A percentile compares a stretch with the other conserved stretches of the same genome.
These are phyloP conservation scores for Fallopia convolvulus DNA, from an alignment of 148 eudicot species.

Conservation along the genomic window DNA sequence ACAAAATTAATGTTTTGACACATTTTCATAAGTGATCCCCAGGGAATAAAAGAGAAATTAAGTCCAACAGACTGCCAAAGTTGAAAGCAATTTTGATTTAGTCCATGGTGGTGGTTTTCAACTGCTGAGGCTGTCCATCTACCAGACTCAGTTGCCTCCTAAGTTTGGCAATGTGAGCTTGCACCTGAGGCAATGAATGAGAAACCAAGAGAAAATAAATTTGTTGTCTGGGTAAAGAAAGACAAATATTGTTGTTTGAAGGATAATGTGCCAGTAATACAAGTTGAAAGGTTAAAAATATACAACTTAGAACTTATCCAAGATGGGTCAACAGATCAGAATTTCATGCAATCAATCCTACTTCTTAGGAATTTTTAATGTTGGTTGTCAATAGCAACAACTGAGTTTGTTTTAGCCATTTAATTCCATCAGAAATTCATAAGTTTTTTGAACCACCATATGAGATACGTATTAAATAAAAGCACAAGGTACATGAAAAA, in stretches of 20 bases:
- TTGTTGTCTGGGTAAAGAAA: background rate
- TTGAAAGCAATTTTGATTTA: slow-evolving; percentile 3
- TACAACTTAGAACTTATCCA: background rate
- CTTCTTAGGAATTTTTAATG: background rate
- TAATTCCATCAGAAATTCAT: background rate
- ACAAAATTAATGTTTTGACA: background rate
- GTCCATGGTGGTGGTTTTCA: slow-evolving; percentile 39
- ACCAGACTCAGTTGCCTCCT: slow-evolving; percentile 62
- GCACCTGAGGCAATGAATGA: slow-evolving; percentile 32
- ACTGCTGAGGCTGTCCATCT: slow-evolving; percentile 57
- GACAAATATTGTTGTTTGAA: background rate
- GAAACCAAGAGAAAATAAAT: background rate
- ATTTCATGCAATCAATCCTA: background rate
- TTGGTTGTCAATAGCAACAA: background rate
- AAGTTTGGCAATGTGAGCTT: slow-evolving; percentile 68
- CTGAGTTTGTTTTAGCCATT: background rate
- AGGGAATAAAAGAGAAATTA: background rate
- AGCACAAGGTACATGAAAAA: background rate
- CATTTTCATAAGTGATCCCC: background rate
- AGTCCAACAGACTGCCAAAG: background rate
- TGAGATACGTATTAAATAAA: background rate
- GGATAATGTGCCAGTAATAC: background rate
- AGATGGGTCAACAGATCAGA: background rate
- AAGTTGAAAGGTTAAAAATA: background rate
- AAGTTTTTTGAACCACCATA: background rate